A percentile compares a stretch with the other conserved stretches of the same genome.
Evolutionary conservation across 2,329 filamentous ascomycete species (phyloP).

Genomic region (Drechslera avenae): DNA sequence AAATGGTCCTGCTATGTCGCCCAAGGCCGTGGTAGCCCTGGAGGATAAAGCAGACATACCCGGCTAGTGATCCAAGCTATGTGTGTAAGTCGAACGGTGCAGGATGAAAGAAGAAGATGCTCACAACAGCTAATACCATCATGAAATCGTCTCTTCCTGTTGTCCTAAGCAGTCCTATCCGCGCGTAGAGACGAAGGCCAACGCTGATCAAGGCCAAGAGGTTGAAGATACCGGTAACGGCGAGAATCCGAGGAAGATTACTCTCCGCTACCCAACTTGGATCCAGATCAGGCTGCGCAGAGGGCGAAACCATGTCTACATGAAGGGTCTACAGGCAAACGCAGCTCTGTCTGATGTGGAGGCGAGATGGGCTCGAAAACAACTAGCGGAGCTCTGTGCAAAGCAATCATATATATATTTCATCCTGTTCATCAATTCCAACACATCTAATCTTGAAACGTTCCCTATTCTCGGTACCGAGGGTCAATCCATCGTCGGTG

Average conservation of each 20-base stretch:
- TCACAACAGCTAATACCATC: conserved; percentile 1
- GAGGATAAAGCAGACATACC: conserved; percentile 9
- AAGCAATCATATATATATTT: no score
- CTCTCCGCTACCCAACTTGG: conserved; percentile 11
- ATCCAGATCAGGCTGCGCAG: not conserved
- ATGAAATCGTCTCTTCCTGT: conserved; percentile 5
- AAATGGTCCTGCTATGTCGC: conserved; percentile 3
- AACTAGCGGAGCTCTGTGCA: no score
- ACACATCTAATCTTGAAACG: no score
- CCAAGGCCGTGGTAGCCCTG: conserved; percentile 11
- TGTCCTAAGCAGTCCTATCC: conserved; percentile 4
- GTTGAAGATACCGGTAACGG: conserved; percentile 5
- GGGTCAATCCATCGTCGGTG: no score
- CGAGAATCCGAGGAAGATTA: conserved; percentile 10
- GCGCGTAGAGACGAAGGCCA: conserved; percentile 4
- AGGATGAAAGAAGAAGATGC: not conserved
- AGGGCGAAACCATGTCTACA: not conserved
- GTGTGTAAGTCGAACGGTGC: not conserved
- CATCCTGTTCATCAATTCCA: no score
- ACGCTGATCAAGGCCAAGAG: conserved; percentile 3
- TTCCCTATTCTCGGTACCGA: no score
- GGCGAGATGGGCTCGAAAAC: no score
- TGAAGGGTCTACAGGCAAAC: not conserved
- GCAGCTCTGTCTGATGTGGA: no score
- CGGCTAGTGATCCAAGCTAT: conserved; percentile 3